Evolutionary conservation across 768 basidiomycete genomes (phyloP), one percentile per base, ranked within the genome.

Genomic region (Rhodotorula kratochvilovae): DNA sequence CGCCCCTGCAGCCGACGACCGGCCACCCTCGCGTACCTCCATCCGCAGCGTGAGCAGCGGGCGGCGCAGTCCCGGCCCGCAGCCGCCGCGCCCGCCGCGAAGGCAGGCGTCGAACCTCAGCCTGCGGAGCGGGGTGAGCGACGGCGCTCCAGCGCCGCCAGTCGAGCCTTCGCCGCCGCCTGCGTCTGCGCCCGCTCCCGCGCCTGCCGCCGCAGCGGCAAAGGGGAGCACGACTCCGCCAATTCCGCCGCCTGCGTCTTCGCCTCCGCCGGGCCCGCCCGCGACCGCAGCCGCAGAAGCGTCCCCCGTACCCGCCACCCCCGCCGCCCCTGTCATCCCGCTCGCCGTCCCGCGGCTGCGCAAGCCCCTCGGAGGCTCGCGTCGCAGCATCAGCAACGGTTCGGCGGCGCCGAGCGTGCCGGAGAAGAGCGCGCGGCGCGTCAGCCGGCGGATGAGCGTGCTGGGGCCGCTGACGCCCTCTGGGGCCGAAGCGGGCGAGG

Each of bases 11-110:
- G 13, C 39, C 23, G 2, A 21, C 8, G 54, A 48, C 25, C 68
- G 68, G 2, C 68, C 68, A 4, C 21, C 56, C 7, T 69, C 68
- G 15, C 68, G 68, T 33, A 36, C 67, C 3, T 69, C 68, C 17
- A 25, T 17, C 10, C 55, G 62, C 10, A 48, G n/a, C 25, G 23
- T 23, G 48, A 27, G 23, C 33, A 33, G 54, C 33, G 35, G 31
- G 7, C 2, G 33, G 54, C 31, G 35, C 33, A 33, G 25, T 17
- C 61, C 33, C 15, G 29, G 39, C 27, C 43, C 64, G n/a, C 8
- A 56, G 55, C 69, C 69, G 35, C 50, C 55, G 0, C 42, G 69
- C 0, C 69, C 69, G 21, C 64, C 69, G n/a, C 25, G 69, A 2
- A 15, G 69, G 11, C 27, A 31, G 33, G 16, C 63, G 29, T 56